phyloP scores from a whole-genome alignment of 139 green algal genomes.

The Diplosphaera chodatii region DNA sequence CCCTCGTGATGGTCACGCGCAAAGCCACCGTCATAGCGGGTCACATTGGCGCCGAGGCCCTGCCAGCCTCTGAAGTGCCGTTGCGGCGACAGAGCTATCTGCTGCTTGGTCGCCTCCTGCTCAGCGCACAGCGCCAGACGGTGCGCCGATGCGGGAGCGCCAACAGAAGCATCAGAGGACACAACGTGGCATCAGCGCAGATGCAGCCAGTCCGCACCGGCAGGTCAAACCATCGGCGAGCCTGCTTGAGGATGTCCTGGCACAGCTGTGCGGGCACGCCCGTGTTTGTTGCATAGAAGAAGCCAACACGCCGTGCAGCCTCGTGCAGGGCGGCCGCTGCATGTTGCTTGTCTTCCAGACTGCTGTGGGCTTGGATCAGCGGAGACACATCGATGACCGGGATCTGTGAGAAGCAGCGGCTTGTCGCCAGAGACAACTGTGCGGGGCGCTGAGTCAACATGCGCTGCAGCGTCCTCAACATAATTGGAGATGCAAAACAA shows the following conservation, averaged over 20 bases:
- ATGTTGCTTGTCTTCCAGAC: not conserved
- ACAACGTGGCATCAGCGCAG: too few relatives aligned
- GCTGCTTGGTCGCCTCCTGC: slow-evolving; percentile 30
- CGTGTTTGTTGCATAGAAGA: slow-evolving; percentile 45
- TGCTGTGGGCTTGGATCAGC: not conserved
- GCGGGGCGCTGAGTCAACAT: not conserved
- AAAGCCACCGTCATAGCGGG: slow-evolving; percentile 40
- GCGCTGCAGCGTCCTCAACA: too few relatives aligned
- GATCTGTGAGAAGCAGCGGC: slow-evolving; percentile 6
- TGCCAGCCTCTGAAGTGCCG: slow-evolving; percentile 45
- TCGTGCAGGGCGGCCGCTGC: slow-evolving; percentile 19
- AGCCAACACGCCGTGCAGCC: slow-evolving; percentile 43
- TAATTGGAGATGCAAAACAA: too few relatives aligned
- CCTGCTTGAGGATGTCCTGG: slow-evolving; percentile 24
- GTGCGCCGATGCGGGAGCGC: too few relatives aligned
- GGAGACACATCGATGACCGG: slow-evolving; percentile 9
- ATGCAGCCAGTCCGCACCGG: too few relatives aligned
- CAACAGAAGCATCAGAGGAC: too few relatives aligned
- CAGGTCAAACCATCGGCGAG: slow-evolving; percentile 35
- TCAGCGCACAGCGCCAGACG: too few relatives aligned
- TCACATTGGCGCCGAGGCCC: slow-evolving; percentile 53
- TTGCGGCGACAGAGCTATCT: slow-evolving; percentile 25
- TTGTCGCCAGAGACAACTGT: too few relatives aligned
- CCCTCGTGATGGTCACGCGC: slow-evolving; percentile 48
- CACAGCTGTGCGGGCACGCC: slow-evolving; percentile 22